phyloP scores from a whole-genome alignment of 345 rosid genomes.

The Gossypium australe region DNA sequence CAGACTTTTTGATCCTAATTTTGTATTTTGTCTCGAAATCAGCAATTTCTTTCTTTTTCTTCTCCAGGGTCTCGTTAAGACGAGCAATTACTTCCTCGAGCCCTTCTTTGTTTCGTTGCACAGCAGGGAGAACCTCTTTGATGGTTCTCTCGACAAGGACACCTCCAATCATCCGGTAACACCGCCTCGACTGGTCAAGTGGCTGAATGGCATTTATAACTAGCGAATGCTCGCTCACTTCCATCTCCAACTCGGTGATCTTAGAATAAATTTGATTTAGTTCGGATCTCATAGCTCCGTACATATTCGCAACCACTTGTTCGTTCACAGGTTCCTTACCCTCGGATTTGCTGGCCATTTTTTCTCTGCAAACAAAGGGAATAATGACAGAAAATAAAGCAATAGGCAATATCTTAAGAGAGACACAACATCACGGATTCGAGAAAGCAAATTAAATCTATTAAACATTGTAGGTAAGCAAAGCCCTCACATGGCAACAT shows the following conservation, averaged over 20 bases:
- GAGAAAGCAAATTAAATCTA: neutral
- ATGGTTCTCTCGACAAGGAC: conserved; percentile 91
- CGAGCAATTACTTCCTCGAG: conserved; percentile 80
- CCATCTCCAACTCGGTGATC: conserved; percentile 95
- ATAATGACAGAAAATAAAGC: neutral
- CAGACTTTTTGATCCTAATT: conserved; percentile 72
- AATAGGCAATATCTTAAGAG: neutral
- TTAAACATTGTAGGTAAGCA: neutral
- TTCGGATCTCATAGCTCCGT: conserved; percentile 66
- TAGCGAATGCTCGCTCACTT: conserved; percentile 77
- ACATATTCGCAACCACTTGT: conserved; percentile 65
- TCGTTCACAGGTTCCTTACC: conserved; percentile 56
- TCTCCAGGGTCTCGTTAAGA: conserved; percentile 77
- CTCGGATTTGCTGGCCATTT: conserved; percentile 56
- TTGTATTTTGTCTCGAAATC: conserved; percentile 83
- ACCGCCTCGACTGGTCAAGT: conserved; percentile 72
- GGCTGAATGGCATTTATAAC: conserved; percentile 87
- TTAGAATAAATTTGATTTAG: conserved; percentile 87
- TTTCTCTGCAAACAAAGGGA: conserved; percentile 21
- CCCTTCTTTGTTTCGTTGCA: conserved; percentile 87
- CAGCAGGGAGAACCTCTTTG: conserved; percentile 90
- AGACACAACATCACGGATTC: neutral
- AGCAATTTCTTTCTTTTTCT: conserved; percentile 71
- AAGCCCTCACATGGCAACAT: neutral
- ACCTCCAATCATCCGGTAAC: conserved; percentile 93